Evolutionary conservation across 2,329 filamentous ascomycete genomes (phyloP), one percentile per base, ranked within the genome.

Genomic region (Aureobasidium sp.): DNA sequence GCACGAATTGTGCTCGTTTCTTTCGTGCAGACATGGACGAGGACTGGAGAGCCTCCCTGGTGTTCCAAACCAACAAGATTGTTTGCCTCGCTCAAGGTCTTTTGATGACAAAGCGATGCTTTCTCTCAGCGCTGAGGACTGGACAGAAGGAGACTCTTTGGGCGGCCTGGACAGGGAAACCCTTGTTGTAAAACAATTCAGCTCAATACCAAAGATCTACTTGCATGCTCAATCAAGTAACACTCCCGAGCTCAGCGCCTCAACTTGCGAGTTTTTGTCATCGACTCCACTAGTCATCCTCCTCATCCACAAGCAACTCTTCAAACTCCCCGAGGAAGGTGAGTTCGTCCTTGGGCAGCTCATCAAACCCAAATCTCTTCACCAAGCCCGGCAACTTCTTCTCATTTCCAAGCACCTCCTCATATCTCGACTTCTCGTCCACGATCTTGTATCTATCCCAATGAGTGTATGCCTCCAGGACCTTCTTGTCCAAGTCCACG

Each of bases 401-500:
- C 27, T 42, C 29, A 21, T 27, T 37, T 3, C 8, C 25, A 21
- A 54, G 11, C 8, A 41, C 15, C 25, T 30, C 50, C 5, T 4
- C 50, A 21, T 42, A 54, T 15, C 50, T 54, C 36, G 37, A 41
- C 27, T 47, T 27, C 41, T 45, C 41, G 13, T 34, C 21, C 39
- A 44, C 3, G 0, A 13, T 3, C 37, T 30, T 6, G 16, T 32
- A 41, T 30, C 29, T 21, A 3, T 39, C 30, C 29, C 53, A 36
- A 41, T n/a, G 13, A 4, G 30, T 39, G 6, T 61, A 65, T 0
- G 62, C 64, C 54, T 66, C 64, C 15, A 66, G 42, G 2, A 57
- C 47, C 30, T 57, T 47, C 13, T 39, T 27, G 59, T 71, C 69
- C 4, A 71, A 59, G 63, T 71, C 67, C 32, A 71, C 55, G 13